Base-by-base conservation (phyloP, 2,329 filamentous ascomycete species). In the Purpureocillium takamizusanense region DNA sequence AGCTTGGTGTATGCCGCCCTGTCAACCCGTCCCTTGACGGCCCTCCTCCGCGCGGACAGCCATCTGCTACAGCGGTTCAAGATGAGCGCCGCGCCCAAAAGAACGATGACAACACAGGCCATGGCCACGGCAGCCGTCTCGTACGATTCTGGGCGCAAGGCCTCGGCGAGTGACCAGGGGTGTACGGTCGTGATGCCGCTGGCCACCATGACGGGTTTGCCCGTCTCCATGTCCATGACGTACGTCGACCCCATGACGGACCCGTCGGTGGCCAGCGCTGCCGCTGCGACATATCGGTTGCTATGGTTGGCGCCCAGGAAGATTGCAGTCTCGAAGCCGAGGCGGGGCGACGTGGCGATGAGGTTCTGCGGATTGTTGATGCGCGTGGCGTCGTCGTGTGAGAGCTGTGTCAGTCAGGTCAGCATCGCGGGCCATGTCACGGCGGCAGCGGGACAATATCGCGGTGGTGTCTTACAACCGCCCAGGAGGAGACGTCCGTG, bases 1-100 rank as follows among this genome's bases (percentile, higher is more conserved):
- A 47, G 39, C 45, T 17, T 58, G 33, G 35, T 36, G 37, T 39
- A 21, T 17, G 2, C 47, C 44, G 16, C 27, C 13, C 6, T n/a
- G 4, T 17, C 15, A 15, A 3, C 7, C 15, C 29, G 21, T 10
- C 6, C 21, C 21, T 25, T 5, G 21, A 10, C 21, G 21, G 6
- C 10, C 21, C 21, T 25, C 21, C 21, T 5, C 21, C 21, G 21
- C 21, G 21, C 21, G 21, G 21, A 5, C 21, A 25, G 21, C 21
- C 34, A 15, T 15, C 15, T 21, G 23, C 23, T 11, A 5, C 17
- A 3, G 21, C 54, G 47, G n/a, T 54, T 41, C 15, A 49, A 11
- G 10, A 17, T 7, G 23, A 4, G 29, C 15, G 29, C 25, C 11
- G 14, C 15, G 6, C 2, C 16, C 2, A 15, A 14, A 12, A 36